These are phyloP conservation scores for Leccinum subtestaceum DNA, from an alignment of 768 basidiomycete genomes.

Conservation along the genomic window DNA sequence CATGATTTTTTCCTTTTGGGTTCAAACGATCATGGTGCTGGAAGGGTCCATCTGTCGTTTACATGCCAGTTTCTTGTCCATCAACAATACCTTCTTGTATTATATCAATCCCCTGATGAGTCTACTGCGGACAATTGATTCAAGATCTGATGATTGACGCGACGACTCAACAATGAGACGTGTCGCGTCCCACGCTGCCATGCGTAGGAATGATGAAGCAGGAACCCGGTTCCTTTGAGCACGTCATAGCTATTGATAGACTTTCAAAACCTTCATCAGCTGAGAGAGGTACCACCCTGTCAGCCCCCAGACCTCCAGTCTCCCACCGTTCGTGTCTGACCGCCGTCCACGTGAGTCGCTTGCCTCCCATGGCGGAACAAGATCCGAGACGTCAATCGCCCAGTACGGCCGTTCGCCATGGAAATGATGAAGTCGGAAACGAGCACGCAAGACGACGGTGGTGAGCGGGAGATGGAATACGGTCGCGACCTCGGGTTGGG, in stretches of 20 bases:
- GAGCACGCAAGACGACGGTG: slow-evolving; percentile 44
- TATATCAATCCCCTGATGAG: slow-evolving; percentile 19
- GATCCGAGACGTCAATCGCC: slow-evolving; percentile 65
- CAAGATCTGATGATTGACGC: neutral
- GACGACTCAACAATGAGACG: neutral
- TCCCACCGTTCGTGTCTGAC: slow-evolving; percentile 44
- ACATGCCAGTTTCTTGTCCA: slow-evolving; percentile 17
- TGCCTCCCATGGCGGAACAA: slow-evolving; percentile 34
- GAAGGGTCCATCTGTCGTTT: slow-evolving; percentile 15
- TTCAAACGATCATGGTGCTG: slow-evolving; percentile 11
- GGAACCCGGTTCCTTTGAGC: too few species aligned
- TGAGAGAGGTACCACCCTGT: slow-evolving; percentile 79
- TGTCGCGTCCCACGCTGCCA: slow-evolving; percentile 20
- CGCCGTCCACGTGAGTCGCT: slow-evolving; percentile 32
- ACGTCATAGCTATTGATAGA: slow-evolving; percentile 37
- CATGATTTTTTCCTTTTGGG: slow-evolving; percentile 14
- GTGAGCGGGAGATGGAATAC: slow-evolving; percentile 70
- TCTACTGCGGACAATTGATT: slow-evolving; percentile 1
- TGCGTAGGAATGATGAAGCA: too few species aligned
- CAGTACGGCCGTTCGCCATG: slow-evolving; percentile 56
- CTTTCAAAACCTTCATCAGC: slow-evolving; percentile 54
- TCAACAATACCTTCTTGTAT: slow-evolving; percentile 22
- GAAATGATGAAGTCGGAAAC: slow-evolving; percentile 53
- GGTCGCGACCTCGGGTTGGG: slow-evolving; percentile 62
- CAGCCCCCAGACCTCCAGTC: slow-evolving; percentile 72